A percentile compares a stretch with the other conserved stretches of the same genome.
These are phyloP conservation scores for Abrus precatorius DNA, from an alignment of 306 rosid genomes.

Conservation along the genomic window DNA sequence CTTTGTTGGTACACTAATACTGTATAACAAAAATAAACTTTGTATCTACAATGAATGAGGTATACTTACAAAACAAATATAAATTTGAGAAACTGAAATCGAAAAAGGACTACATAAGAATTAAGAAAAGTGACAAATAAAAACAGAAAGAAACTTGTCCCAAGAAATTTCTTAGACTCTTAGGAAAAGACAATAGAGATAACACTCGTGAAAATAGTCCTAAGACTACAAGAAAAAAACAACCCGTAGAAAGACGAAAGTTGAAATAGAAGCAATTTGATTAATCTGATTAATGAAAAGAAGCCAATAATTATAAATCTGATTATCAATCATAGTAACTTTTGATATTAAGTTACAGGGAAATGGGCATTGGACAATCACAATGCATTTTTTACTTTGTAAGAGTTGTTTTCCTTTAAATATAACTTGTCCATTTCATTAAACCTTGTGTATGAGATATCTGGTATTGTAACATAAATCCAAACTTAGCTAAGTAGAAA, in stretches of 20 bases:
- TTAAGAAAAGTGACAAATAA: not conserved
- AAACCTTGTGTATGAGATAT: not conserved
- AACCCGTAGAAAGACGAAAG: not conserved
- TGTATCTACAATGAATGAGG: too few species aligned
- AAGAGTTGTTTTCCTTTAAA: conserved; percentile 3
- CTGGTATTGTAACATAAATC: not conserved
- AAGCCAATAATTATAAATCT: not conserved
- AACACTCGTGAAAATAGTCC: not conserved
- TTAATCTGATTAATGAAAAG: not conserved
- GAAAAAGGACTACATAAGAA: too few species aligned
- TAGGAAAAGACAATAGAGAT: not conserved
- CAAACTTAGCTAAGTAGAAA: not conserved
- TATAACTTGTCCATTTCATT: not conserved
- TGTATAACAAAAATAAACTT: too few species aligned
- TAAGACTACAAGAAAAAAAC: not conserved
- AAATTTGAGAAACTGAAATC: too few species aligned
- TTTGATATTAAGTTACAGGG: not conserved
- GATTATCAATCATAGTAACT: not conserved
- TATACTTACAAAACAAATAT: too few species aligned
- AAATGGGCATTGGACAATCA: not conserved
- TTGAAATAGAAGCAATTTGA: not conserved
- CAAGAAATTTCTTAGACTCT: too few species aligned
- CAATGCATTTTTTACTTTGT: not conserved
- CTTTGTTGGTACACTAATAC: too few species aligned
- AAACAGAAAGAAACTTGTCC: not conserved